phyloP scores from a whole-genome alignment of 768 basidiomycete species.

The Boletus rubropictus region DNA sequence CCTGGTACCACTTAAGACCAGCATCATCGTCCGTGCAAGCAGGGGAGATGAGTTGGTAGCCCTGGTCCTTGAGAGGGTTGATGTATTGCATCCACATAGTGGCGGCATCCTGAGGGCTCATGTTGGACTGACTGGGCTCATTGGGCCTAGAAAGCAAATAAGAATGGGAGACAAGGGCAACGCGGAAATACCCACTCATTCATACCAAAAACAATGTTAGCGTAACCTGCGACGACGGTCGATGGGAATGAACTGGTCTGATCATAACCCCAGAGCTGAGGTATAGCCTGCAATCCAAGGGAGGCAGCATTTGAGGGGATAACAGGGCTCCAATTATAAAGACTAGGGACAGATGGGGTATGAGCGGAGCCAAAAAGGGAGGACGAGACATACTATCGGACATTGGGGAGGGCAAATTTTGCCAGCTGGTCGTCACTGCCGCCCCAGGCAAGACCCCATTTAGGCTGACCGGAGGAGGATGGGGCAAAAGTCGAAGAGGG shows the following conservation, averaged over 20 bases:
- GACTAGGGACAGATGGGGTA: constrained; percentile 18
- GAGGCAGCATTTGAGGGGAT: constrained; percentile 30
- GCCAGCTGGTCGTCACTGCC: constrained; percentile 36
- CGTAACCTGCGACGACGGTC: constrained; percentile 45
- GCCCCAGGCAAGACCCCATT: not conserved
- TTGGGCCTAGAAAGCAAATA: constrained; percentile 52
- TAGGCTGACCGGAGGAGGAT: constrained; percentile 11
- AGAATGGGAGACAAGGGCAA: not conserved
- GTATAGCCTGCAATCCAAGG: constrained; percentile 42
- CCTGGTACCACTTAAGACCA: constrained; percentile 60
- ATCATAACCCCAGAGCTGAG: constrained; percentile 66
- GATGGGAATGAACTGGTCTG: constrained; percentile 41
- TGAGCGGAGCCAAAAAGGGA: not conserved
- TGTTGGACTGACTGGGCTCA: constrained; percentile 53
- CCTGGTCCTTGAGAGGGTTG: constrained; percentile 47
- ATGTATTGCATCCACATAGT: constrained; percentile 58
- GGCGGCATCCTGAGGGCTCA: constrained; percentile 45
- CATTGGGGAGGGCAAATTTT: constrained; percentile 41
- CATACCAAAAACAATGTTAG: constrained; percentile 46
- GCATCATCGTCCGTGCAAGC: constrained; percentile 55
- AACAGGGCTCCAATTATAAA: constrained; percentile 63
- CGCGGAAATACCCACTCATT: constrained; percentile 59
- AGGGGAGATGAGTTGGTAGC: constrained; percentile 59
- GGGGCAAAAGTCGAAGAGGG: not conserved
- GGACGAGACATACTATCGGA: constrained; percentile 36